A percentile compares a stretch with the other conserved stretches of the same genome.
phyloP scores from a whole-genome alignment of 495 filamentous ascomycete species.

The Hypoxylon lenormandii region DNA sequence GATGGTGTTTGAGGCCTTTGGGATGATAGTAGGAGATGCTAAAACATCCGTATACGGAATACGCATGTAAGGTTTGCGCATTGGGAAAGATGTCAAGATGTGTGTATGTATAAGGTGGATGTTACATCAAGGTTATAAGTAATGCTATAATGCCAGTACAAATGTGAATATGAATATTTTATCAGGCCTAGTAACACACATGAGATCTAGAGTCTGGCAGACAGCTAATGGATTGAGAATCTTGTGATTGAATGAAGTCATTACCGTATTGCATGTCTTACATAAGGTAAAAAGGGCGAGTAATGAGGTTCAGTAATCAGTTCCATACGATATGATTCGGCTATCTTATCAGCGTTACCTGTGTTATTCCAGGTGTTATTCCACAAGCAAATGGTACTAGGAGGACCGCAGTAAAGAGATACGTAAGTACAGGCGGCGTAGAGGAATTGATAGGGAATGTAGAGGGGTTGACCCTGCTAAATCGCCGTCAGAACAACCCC shows the following conservation, averaged over 20 bases:
- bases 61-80: slow-evolving; percentile 78
- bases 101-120: background rate
- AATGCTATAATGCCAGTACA: background rate
- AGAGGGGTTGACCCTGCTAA: background rate
- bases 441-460: no score
- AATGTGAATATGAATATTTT: background rate
- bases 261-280: slow-evolving; percentile 3
- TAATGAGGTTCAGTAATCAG: no score
- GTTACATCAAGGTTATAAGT: background rate
- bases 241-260: slow-evolving; percentile 32
- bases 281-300: background rate
- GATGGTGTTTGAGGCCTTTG: slow-evolving; percentile 73
- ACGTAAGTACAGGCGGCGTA: no score
- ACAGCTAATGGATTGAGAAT: slow-evolving; percentile 1
- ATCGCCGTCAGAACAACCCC: background rate
- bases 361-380: no score
- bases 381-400: no score
- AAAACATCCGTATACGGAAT: slow-evolving; percentile 91
- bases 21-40: slow-evolving; percentile 80
- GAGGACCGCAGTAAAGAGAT: no score
- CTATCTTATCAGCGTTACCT: no score
- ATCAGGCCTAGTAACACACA: background rate
- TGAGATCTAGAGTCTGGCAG: slow-evolving; percentile 9
- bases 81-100: slow-evolving; percentile 47
- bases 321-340: no score